Percentiles rank a stretch among this genome's conserved stretches.
phyloP scores from a whole-genome alignment of 192 early-diverging fungal genomes.

The Coemansia sp. region DNA sequence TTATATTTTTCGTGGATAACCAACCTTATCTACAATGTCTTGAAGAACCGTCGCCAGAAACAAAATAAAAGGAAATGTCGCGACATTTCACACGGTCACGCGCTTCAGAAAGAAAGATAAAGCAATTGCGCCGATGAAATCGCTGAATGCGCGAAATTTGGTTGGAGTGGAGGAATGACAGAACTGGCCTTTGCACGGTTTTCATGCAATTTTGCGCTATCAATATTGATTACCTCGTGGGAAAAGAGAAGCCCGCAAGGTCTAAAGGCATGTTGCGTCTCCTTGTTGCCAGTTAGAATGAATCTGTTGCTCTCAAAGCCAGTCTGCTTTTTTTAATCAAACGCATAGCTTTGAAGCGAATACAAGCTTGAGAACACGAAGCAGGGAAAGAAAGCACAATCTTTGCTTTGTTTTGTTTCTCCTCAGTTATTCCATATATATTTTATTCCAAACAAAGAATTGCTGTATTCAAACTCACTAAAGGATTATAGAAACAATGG shows the following conservation, averaged over 20 bases:
- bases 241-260: too few species aligned
- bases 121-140: too few species aligned
- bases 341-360: background rate
- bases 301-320: too few species aligned
- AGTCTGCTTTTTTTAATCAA: background rate
- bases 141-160: too few species aligned
- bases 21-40: background rate
- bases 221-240: too few species aligned
- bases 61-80: background rate
- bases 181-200: too few species aligned
- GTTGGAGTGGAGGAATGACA: too few species aligned
- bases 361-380: background rate
- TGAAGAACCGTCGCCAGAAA: background rate
- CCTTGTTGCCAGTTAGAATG: too few species aligned
- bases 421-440: background rate
- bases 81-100: constrained; percentile 1
- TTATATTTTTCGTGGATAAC: background rate
- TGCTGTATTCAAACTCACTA: background rate
- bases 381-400: too few species aligned
- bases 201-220: too few species aligned
- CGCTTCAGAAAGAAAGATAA: background rate
- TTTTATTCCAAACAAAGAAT: background rate
- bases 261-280: too few species aligned
- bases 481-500: constrained; percentile 59
- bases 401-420: background rate